Base-by-base conservation (phyloP, 352 stramenopile species). In the Pythium phragmiticola region DNA sequence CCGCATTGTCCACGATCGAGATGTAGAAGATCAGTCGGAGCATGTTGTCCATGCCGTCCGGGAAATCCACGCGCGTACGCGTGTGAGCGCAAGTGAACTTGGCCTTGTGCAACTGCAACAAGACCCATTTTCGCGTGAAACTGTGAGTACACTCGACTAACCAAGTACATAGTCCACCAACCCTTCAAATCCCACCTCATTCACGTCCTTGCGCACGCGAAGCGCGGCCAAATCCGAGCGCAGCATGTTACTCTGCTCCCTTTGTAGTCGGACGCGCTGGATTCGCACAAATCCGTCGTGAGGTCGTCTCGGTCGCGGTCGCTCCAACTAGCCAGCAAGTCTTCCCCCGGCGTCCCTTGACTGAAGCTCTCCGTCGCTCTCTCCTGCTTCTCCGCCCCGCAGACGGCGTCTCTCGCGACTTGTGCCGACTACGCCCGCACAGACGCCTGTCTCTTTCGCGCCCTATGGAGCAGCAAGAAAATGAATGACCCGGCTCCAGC, bases 161-260 rank as follows among this genome's bases (percentile, higher is more conserved):
- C 17, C 36, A 43, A 2, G 37, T 43, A 43, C 2, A 43, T 17
- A 43, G 2, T 26, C 45, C 37, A 37, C 39, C 36, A 56, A 8
- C 11, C 37, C 19, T 17, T 23, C 21, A 52, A 23, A 45, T 30
- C 36, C 19, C 49, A 93, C 86, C 74, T 95, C 86, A 53, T 93
- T 95, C 17, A 95, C 79, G 55, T 95, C 86, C 68, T 95, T 95
- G 33, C 84, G 81, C 48, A 95, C 84, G 28, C 86, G 86, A 33
- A 95, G 67, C 19, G 81, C 80, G 21, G 83, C 84, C 39, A 93
- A 78, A 58, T 95, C 86, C 36, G 84, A 90, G 43, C 79, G 82
- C 77, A 92, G 86, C 71, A 65, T 61, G 3, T 21, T 48, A 30
- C 9, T 28, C n/a, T n/a, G 49, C 30, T 52, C n/a, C 43, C 46